Evolutionary conservation across 1,139 yeast species (phyloP).

Genomic region (Saccharomyces hybrid): DNA sequence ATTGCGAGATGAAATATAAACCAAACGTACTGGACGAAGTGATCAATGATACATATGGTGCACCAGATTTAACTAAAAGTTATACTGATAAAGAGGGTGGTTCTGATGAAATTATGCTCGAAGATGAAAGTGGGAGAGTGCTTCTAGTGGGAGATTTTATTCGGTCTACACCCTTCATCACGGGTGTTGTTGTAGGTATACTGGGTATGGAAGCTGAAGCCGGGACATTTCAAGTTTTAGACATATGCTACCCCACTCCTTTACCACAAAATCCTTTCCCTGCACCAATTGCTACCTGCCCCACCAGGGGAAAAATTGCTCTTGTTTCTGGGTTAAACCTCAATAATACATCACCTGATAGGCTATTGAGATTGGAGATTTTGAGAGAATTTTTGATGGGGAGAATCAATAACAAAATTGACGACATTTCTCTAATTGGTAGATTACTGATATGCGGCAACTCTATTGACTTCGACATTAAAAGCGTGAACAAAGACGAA

Average conservation of each 20-base stretch:
- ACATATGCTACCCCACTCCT: conserved; percentile 60
- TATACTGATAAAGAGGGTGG: conserved; percentile 46
- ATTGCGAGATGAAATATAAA: conserved; percentile 74
- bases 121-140: conserved; percentile 91
- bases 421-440: conserved; percentile 37
- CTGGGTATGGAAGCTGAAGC: conserved; percentile 79
- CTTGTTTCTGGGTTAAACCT: conserved; percentile 68
- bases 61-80: conserved; percentile 33
- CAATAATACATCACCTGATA: conserved; percentile 36
- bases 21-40: conserved; percentile 82
- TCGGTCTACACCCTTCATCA: conserved; percentile 49
- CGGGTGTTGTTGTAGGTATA: conserved; percentile 81
- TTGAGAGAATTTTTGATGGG: conserved; percentile 69
- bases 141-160: conserved; percentile 58
- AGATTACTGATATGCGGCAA: conserved; percentile 70
- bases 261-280: conserved; percentile 46
- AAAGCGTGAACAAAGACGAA: conserved; percentile 22
- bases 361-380: conserved; percentile 46
- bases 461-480: conserved; percentile 40
- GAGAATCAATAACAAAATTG: conserved; percentile 40
- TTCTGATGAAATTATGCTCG: conserved; percentile 57
- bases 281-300: conserved; percentile 7
- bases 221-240: conserved; percentile 81
- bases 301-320: conserved; percentile 39
- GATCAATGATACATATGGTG: conserved; percentile 41